Percentiles rank a stretch among this genome's conserved stretches.
Evolutionary conservation across 2,329 filamentous ascomycete genomes (phyloP).

Genomic region (Penicillium sclerotigenum): DNA sequence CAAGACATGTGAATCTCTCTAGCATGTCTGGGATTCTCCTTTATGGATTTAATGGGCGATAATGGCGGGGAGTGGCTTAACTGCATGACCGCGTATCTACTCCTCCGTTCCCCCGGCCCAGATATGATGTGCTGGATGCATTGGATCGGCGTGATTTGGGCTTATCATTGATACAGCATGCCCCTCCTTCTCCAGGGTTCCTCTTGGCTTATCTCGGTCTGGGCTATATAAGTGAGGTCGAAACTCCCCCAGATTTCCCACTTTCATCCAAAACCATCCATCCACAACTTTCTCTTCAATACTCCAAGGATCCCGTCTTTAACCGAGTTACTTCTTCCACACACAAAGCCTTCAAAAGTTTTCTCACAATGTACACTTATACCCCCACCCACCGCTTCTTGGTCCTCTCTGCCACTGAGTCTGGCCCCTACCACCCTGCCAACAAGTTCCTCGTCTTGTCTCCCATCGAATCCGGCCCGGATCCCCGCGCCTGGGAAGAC

Average conservation of each 20-base stretch:
- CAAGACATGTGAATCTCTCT: conserved; percentile 30
- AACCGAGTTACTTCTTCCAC: conserved; percentile 2
- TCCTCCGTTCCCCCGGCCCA: conserved; percentile 10
- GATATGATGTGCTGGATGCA: conserved; percentile 18
- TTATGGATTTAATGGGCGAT: conserved; percentile 15
- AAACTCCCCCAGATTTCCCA: conserved; percentile 13
- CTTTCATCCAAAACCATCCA: background rate
- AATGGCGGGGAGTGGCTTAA: conserved; percentile 20
- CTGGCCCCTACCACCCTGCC: conserved; percentile 18
- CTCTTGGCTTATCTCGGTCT: conserved; percentile 19
- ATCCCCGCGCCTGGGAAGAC: conserved; percentile 21
- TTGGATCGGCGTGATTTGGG: conserved; percentile 28
- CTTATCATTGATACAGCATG: conserved; percentile 22
- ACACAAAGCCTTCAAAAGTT: background rate
- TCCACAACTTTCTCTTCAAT: background rate
- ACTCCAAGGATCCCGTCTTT: conserved; percentile 2
- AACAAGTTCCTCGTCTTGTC: conserved; percentile 30
- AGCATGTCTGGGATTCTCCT: conserved; percentile 19
- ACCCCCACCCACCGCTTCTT: conserved; percentile 33
- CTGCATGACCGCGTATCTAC: conserved; percentile 24
- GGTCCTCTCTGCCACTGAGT: conserved; percentile 25
- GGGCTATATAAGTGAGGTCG: conserved; percentile 30
- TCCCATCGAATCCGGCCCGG: conserved; percentile 30
- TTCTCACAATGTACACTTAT: conserved; percentile 30
- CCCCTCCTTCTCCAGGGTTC: conserved; percentile 26